Conservation (phyloP, 352 stramenopile genomes). For the Salisapilia sapeloensis region DNA sequence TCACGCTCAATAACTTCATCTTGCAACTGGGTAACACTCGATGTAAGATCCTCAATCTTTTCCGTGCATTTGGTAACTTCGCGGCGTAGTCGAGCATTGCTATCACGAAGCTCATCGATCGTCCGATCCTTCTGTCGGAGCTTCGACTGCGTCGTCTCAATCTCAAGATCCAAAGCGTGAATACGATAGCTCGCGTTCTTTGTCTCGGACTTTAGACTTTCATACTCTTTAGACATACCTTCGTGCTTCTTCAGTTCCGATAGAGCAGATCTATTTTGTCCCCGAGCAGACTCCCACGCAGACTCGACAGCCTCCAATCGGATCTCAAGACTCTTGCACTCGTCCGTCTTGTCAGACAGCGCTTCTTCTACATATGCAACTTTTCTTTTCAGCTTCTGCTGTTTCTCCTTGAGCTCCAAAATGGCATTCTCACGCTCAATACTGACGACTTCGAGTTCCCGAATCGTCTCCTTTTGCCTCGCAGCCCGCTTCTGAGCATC, state of each 20-base stretch:
- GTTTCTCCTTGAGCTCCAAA: slow-evolving; percentile 56
- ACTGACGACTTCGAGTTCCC: slow-evolving; percentile 48
- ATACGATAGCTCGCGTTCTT: slow-evolving; percentile 60
- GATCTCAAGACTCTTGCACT: slow-evolving; percentile 45
- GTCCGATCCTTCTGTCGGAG: slow-evolving; percentile 51
- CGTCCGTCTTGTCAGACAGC: slow-evolving; percentile 29
- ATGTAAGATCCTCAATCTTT: slow-evolving; percentile 25
- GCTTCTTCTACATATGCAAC: slow-evolving; percentile 23
- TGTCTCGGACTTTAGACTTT: slow-evolving; percentile 43
- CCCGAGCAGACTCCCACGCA: slow-evolving; percentile 56
- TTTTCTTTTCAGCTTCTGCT: slow-evolving; percentile 58
- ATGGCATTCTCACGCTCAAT: slow-evolving; percentile 64
- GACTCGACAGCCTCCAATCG: slow-evolving; percentile 59
- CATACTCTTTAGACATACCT: slow-evolving; percentile 42
- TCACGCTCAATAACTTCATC: slow-evolving; percentile 43
- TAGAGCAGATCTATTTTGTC: slow-evolving; percentile 58
- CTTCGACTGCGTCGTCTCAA: slow-evolving; percentile 59
- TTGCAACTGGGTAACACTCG: slow-evolving; percentile 23
- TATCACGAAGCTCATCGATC: slow-evolving; percentile 53
- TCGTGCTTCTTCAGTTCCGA: slow-evolving; percentile 77
- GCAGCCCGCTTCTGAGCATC: slow-evolving; percentile 51
- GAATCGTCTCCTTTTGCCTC: slow-evolving; percentile 49
- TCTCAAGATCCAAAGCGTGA: slow-evolving; percentile 51
- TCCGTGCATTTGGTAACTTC: slow-evolving; percentile 30
- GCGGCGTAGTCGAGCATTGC: slow-evolving; percentile 41